phyloP scores from a whole-genome alignment of 257 asterid species.

The Paulownia fortunei region DNA sequence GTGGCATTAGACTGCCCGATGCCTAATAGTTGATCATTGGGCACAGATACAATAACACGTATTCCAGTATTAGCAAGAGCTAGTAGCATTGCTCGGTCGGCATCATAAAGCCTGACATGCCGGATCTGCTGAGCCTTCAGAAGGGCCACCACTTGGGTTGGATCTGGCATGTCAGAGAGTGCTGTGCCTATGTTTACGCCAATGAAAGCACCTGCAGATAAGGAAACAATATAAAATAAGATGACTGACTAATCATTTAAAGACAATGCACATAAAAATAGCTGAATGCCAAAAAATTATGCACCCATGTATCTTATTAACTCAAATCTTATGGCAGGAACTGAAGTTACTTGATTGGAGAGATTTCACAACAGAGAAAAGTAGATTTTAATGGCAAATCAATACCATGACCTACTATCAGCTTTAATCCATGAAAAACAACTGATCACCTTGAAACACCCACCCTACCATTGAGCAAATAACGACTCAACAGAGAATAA shows the following conservation, averaged over 20 bases:
- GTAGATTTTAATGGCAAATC: neutral
- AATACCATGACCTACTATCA: neutral
- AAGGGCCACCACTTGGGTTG: constrained; percentile 83
- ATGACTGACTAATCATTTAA: neutral
- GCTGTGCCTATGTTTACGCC: too few relatives aligned
- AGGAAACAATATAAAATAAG: constrained; percentile 10
- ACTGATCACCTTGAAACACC: neutral
- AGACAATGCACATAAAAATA: neutral
- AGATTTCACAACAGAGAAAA: neutral
- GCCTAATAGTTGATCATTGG: constrained; percentile 79
- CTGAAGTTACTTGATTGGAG: neutral
- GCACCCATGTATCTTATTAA: neutral
- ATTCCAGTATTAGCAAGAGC: constrained; percentile 85
- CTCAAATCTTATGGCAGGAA: too few relatives aligned
- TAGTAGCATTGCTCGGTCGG: constrained; percentile 69
- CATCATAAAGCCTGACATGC: constrained; percentile 69
- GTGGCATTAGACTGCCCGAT: constrained; percentile 85
- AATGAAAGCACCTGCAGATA: constrained; percentile 60
- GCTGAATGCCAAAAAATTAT: neutral
- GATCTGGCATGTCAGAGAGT: constrained; percentile 82
- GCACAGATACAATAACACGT: constrained; percentile 69
- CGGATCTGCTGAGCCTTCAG: constrained; percentile 82
- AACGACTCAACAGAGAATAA: neutral
- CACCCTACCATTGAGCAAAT: neutral
- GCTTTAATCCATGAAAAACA: neutral